phyloP scores from a whole-genome alignment of 768 basidiomycete species.

The Cantharellus anzutake region DNA sequence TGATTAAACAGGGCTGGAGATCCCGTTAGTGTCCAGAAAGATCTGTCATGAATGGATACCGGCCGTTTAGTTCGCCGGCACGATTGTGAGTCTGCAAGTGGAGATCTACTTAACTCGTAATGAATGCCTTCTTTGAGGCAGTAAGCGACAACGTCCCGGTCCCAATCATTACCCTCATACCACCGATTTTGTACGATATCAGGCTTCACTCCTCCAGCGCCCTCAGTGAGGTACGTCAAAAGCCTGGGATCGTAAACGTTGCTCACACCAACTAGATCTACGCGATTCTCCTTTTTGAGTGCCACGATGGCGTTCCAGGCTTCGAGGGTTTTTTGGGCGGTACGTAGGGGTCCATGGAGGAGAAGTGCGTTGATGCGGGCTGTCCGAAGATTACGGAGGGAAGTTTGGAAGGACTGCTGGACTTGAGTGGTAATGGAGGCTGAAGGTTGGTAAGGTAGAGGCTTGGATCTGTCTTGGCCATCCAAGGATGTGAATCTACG shows the following conservation, averaged over 20 bases:
- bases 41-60: slow-evolving; percentile 25
- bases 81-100: neutral
- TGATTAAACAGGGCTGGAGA: slow-evolving; percentile 42
- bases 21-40: slow-evolving; percentile 78
- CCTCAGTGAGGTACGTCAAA: slow-evolving; percentile 31
- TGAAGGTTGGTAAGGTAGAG: slow-evolving; percentile 51
- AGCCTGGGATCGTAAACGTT: slow-evolving; percentile 49
- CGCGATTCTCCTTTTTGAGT: slow-evolving; percentile 45
- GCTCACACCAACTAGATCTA: slow-evolving; percentile 51
- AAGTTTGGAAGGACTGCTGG: slow-evolving; percentile 36
- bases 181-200: slow-evolving; percentile 73
- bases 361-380: slow-evolving; percentile 62
- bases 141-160: slow-evolving; percentile 39
- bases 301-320: slow-evolving; percentile 47
- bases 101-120: slow-evolving; percentile 39
- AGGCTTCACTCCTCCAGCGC: slow-evolving; percentile 28
- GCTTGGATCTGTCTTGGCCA: slow-evolving; percentile 52
- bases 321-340: slow-evolving; percentile 36
- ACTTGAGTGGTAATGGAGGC: slow-evolving; percentile 40
- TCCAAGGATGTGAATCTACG: slow-evolving; percentile 49
- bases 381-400: slow-evolving; percentile 49
- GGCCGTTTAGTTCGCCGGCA: neutral
- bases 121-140: slow-evolving; percentile 43
- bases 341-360: slow-evolving; percentile 55
- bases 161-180: slow-evolving; percentile 69